Base-by-base conservation (phyloP, 1,139 yeast genomes). In the Hansenula anomala region DNA sequence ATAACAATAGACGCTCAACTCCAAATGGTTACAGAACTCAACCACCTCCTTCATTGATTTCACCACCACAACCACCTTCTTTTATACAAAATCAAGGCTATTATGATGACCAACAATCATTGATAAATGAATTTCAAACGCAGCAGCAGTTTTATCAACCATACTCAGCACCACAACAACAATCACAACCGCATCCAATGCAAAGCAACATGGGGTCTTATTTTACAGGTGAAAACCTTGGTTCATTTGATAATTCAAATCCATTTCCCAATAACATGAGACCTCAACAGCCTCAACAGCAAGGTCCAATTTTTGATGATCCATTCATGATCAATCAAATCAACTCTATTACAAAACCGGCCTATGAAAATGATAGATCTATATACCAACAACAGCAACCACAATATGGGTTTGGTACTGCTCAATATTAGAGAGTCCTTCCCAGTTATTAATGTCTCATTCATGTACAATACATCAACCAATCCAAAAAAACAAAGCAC, bases 341-440 rank as follows among this genome's bases (percentile, higher is more conserved):
- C 20, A 17, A 25, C 25, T 20, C 5, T 13, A 24, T 29, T 4
- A 15, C 35, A 18, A 32, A 30, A 20, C 24, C 16, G 6, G 22
- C 22, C 22, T 20, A 20, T n/a, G n/a, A n/a, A n/a, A n/a, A 20
- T 9, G 22, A 33, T 33, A 33, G 30, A 26, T 18, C 24, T 19
- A 25, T 24, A 32, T 24, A 18, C 26, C 30, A 17, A 22, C 34
- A 33, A 25, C 34, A 33, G 36, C 31, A 32, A 14, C 18, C 30
- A 15, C 49, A 43, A 16, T 46, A 25, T 36, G 51, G 49, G 7
- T 48, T 39, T 32, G 47, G 49, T n/a, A 38, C 51, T 10, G 42
- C 54, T 13, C 48, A 49, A 12, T 49, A 41, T 29, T 49, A 38
- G 26, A 19, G 9, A 20, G 22, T 20, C 22, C 9, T 26, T 26